These are phyloP conservation scores for Aspergillus wentii DNA, from an alignment of 495 filamentous ascomycete genomes.

Conservation along the genomic window DNA sequence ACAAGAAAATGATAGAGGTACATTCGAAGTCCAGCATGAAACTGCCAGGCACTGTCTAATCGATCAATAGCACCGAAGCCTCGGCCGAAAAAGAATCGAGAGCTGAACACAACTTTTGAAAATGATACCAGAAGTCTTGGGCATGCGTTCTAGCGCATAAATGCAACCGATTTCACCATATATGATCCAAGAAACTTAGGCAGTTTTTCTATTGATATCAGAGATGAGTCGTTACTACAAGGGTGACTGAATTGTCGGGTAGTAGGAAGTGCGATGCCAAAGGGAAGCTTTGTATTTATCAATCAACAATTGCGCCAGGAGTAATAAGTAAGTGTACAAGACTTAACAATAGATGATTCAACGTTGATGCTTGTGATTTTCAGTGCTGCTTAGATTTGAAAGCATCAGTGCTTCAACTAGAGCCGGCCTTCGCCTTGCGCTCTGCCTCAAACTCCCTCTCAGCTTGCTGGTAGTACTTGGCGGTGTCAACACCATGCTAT, in stretches of 20 bases:
- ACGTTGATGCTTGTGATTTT: constrained; percentile 1
- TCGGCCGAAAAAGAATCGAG: constrained; percentile 48
- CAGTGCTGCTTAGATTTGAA: too few relatives aligned
- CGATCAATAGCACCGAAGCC: constrained; percentile 53
- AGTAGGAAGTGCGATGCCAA: too few relatives aligned
- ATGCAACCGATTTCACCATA: too few relatives aligned
- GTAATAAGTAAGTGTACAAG: constrained; percentile 28
- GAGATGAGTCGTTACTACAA: too few relatives aligned
- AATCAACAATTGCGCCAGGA: constrained; percentile 1
- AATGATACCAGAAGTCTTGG: constrained; percentile 3
- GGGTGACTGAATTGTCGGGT: too few relatives aligned
- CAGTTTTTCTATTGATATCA: too few relatives aligned
- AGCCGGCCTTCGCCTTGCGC: constrained; percentile 29
- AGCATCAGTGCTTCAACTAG: constrained; percentile 15
- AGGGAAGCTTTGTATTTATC: neutral
- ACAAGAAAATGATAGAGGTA: constrained; percentile 89
- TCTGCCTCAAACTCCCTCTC: constrained; percentile 89
- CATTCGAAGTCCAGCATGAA: neutral
- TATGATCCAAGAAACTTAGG: too few relatives aligned
- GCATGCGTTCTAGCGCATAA: too few relatives aligned
- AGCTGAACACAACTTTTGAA: constrained; percentile 41
- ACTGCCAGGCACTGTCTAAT: constrained; percentile 8
- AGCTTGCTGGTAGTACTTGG: constrained; percentile 97
- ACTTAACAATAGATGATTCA: constrained; percentile 12
- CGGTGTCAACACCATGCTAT: constrained; percentile 93